Evolutionary conservation across 2,329 filamentous ascomycete genomes (phyloP), one percentile per base, ranked within the genome.

Genomic region (Aciculosporium take): DNA sequence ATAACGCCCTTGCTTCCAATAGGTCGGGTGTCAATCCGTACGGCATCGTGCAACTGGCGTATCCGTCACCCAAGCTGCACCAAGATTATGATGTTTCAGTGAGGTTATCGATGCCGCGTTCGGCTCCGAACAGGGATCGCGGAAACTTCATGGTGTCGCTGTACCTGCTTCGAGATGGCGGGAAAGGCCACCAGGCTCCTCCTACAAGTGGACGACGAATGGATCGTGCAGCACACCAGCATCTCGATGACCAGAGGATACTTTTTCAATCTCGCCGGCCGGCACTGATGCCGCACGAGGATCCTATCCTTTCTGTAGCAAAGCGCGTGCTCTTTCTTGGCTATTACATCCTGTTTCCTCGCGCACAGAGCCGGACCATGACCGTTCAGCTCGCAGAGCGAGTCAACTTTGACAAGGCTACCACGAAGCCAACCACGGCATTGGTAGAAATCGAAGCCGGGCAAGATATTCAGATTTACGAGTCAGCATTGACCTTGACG

Each of bases 141-240:
- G 91, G 91, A 23, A 96, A 96, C 63, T 96, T 95, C 68, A 98
- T 98, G 91, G 66, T 96, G 15, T 80, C 84, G 36, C 65, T 94
- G 13, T 73, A 77, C 45, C 72, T 94, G 39, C 70, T 84, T 38
- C 69, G 69, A 21, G 44, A 43, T 6, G 29, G 30, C 7, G 34
- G 8, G 5, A 41, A 39, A 4, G 28, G 21, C 25, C 24, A 39
- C 27, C 38, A 43, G 32, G 29, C 34, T 13, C 29, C n/a, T 4
- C 29, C n/a, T 4, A 15, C 30, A 13, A 24, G 5, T 17, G 37
- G 34, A 13, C 33, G 29, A 27, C 41, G 34, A 9, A 27, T 15
- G 24, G 9, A n/a, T n/a, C 23, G 5, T 48, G 50, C 23, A n/a
- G 42, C 48, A n/a, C 55, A 61, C 42, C 46, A 51, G 31, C 59